Conservation (phyloP, 352 stramenopile genomes). For the Phytophthora melonis region DNA sequence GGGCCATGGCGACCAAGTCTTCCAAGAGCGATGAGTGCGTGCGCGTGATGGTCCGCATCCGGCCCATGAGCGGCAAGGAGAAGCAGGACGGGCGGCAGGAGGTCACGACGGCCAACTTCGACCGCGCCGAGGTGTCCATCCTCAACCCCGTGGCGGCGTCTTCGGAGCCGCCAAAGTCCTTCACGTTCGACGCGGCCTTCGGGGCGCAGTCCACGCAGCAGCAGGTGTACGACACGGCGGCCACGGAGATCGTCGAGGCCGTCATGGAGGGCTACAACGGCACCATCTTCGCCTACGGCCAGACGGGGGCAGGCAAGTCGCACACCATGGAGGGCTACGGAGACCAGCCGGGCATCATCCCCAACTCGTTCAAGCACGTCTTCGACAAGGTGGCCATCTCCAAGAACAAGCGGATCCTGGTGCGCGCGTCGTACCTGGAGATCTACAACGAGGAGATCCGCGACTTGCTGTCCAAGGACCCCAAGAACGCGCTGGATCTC, state of each 20-base stretch:
- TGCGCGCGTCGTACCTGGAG: conserved; percentile 96
- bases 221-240: conserved; percentile 93
- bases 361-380: conserved; percentile 92
- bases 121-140: conserved; percentile 91
- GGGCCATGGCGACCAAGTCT: conserved; percentile 47
- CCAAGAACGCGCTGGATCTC: conserved; percentile 81
- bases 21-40: conserved; percentile 93
- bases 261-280: conserved; percentile 94
- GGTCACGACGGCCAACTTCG: conserved; percentile 89
- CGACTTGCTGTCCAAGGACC: conserved; percentile 93
- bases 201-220: conserved; percentile 93
- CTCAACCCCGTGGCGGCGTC: conserved; percentile 78
- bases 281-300: conserved; percentile 93
- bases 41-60: conserved; percentile 96
- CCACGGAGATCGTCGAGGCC: conserved; percentile 91
- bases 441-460: conserved; percentile 99
- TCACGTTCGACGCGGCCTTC: conserved; percentile 98
- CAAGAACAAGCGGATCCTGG: conserved; percentile 96
- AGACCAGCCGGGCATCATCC: conserved; percentile 89
- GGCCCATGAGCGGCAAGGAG: conserved; percentile 95
- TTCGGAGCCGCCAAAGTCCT: conserved; percentile 92
- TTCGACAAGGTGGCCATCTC: conserved; percentile 90
- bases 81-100: conserved; percentile 92
- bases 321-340: conserved; percentile 89
- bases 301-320: conserved; percentile 92